Base-by-base conservation (phyloP, 2,329 filamentous ascomycete species). In the Penicillium sclerotigenum region DNA sequence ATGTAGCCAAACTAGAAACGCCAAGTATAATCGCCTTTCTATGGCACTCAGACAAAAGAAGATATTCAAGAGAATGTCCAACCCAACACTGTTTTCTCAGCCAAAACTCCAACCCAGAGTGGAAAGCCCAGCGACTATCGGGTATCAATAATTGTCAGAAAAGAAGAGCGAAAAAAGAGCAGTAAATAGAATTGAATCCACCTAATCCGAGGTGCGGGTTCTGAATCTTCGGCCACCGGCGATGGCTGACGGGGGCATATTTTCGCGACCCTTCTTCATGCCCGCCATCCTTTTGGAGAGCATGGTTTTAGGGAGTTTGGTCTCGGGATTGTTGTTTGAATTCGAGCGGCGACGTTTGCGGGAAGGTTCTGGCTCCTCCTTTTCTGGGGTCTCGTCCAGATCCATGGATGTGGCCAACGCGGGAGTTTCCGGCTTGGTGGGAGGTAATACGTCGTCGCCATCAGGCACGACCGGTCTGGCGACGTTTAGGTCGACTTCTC, bases 401-500 rank as follows among this genome's bases (percentile, higher is more conserved):
- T 55, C 54, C 24, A 53, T 22, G 7, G 52, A 47, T 43, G 57
- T 34, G 31, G 10, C 22, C 45, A 54, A 28, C 22, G 41, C 31
- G 10, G 50, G 54, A 33, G 59, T 54, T 6, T 65, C 59, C 16
- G 54, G 41, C 33, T 57, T 68, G 53, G n/a, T 38, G 49, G 43
- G 24, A 29, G 48, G 31, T 34, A 51, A 11, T 2, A 18, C 40
- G 18, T 63, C 59, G 5, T 61, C 63, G 7, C 56, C 47, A 47
- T 59, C 67, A 66, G 47, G 63, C 50, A 47, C 60, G 57, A 62
- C 60, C 58, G 65, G 69, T 67, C 65, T 73, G 60, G 69, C 72
- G 65, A 79, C 73, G 68, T 79, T 79, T 65, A 78, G 64, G 71
- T 82, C 77, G 75, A 81, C 73, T 75, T 82, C 79, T 73, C 78